Base-by-base conservation (phyloP, 1,139 yeast genomes). In the Geotrichum europaeum region DNA sequence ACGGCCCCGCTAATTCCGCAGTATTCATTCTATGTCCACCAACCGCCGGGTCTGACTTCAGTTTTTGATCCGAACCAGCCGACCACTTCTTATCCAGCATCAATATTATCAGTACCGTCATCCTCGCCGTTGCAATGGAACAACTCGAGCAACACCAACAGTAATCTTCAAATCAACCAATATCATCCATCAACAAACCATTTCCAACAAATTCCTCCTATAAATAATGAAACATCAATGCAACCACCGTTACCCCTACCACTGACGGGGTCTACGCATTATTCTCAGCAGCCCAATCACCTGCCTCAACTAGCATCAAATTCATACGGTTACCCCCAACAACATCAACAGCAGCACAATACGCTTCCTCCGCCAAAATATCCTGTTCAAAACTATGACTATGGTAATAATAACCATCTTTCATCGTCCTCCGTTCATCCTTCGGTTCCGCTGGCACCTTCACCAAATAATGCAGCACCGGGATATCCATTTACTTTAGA, bases 1-100 rank as follows among this genome's bases (percentile, higher is more conserved):
- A 47, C 30, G 10, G 28, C 57, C 15, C 52, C 57, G 9, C 15
- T 47, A 30, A 34, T 54, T 28, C 51, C 51, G 30, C 57, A 54
- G 28, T 54, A 54, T 47, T 25, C 43, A 1, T 54, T 54, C 30
- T 54, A 54, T 22, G 57, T 54, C 9, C 57, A 54, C 22, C 57
- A 54, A 45, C 57, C 57, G 20, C 57, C 57, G 5, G 57, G 51
- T 20, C 30, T 54, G 2, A 54, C 57, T 15, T 54, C 57, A 10
- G 57, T 54, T 24, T 54, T 54, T 30, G 57, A 54, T 47, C 57
- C 57, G 3, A 54, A 54, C 10, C 47, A 40, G 47, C 22, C 22
- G 18, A 49, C 4, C 10, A 2, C 51, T 13, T 24, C 51, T 49
- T 15, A 49, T 32, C 51, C 5, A 49, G 24, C 51, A 49, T 22